A percentile compares a stretch with the other conserved stretches of the same genome.
Evolutionary conservation across 805 yeast species (phyloP).

Genomic region (Candida tibetensis): DNA sequence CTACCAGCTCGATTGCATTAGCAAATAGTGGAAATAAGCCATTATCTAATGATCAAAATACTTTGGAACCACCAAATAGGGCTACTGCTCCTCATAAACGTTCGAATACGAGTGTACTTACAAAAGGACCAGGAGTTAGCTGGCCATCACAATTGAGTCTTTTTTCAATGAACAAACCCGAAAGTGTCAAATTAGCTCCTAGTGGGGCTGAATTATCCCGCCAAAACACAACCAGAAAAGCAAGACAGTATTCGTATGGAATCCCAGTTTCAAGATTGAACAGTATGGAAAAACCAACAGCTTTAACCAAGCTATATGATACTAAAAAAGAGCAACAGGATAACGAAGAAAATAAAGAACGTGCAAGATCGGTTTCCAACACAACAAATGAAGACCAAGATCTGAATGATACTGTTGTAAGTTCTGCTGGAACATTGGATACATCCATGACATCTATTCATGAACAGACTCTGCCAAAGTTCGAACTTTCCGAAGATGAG

Average conservation of each 20-base stretch:
- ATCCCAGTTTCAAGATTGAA: slow-evolving; percentile 21
- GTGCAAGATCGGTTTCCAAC: background rate
- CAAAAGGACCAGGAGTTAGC: slow-evolving; percentile 13
- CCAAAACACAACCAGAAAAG: slow-evolving; percentile 33
- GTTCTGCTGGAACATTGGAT: background rate
- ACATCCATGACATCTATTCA: background rate
- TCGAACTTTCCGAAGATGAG: slow-evolving; percentile 37
- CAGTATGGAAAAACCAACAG: slow-evolving; percentile 8
- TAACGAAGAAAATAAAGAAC: background rate
- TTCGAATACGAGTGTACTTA: slow-evolving; percentile 4
- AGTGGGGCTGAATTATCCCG: slow-evolving; percentile 29
- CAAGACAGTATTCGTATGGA: slow-evolving; percentile 26
- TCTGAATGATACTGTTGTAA: background rate
- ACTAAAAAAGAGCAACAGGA: background rate
- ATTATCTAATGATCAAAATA: background rate
- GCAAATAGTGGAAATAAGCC: background rate
- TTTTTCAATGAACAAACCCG: slow-evolving; percentile 36
- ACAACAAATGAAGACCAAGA: background rate
- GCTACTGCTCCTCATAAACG: background rate
- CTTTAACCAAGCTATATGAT: slow-evolving; percentile 8
- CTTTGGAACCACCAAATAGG: slow-evolving; percentile 1
- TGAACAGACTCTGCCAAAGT: slow-evolving; percentile 12
- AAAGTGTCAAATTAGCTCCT: slow-evolving; percentile 28
- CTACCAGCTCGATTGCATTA: slow-evolving; percentile 15
- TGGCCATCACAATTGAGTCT: slow-evolving; percentile 59